Evolutionary conservation across 768 basidiomycete species (phyloP).

Genomic region (Pholiota molesta): DNA sequence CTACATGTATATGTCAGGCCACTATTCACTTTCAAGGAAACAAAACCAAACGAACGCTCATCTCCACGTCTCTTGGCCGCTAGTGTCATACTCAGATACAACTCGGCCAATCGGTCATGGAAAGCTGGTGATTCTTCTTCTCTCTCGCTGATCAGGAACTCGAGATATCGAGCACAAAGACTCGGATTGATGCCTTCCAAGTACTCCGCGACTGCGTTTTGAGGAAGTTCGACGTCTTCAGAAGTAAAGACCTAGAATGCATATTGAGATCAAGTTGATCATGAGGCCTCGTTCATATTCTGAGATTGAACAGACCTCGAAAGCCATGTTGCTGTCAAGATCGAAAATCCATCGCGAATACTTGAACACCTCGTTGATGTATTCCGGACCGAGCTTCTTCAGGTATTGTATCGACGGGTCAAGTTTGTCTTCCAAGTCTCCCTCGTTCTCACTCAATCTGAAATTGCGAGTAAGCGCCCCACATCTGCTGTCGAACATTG

Average conservation of each 20-base stretch:
- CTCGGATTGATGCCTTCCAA: conserved; percentile 71
- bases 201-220: conserved; percentile 72
- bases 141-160: conserved; percentile 78
- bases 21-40: neutral
- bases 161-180: conserved; percentile 81
- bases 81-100: conserved; percentile 77
- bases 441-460: conserved; percentile 81
- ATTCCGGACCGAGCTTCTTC: conserved; percentile 84
- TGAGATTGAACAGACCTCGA: conserved; percentile 54
- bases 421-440: conserved; percentile 78
- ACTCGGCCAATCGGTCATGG: conserved; percentile 88
- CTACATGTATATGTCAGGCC: conserved; percentile 33
- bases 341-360: conserved; percentile 87
- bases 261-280: neutral
- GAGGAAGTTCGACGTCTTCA: conserved; percentile 91
- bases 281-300: neutral
- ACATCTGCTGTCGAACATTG: neutral
- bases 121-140: conserved; percentile 68
- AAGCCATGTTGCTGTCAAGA: conserved; percentile 68
- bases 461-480: neutral
- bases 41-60: conserved; percentile 44
- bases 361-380: conserved; percentile 81
- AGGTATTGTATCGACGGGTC: conserved; percentile 86
- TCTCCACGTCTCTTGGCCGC: conserved; percentile 60
- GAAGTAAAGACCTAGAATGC: conserved; percentile 84